A percentile compares a stretch with the other conserved stretches of the same genome.
Evolutionary conservation across 163 green algal genomes (phyloP).

Genomic region (Coccomyxa subellipsoidea): DNA sequence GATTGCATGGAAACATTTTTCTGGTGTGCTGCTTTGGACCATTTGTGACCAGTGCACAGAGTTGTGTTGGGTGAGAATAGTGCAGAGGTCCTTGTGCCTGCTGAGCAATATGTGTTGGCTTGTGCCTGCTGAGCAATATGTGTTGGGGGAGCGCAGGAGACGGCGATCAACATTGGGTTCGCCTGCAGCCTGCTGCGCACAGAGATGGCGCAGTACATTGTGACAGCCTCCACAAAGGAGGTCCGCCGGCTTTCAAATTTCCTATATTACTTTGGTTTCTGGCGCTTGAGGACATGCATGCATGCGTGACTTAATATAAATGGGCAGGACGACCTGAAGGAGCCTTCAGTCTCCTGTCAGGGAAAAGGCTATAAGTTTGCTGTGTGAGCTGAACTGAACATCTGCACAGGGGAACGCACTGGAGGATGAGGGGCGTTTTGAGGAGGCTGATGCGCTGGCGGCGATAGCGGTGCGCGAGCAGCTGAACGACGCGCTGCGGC

Average conservation of each 20-base stretch:
- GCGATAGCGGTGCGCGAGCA: constrained; percentile 35
- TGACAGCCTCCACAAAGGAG: constrained; percentile 35
- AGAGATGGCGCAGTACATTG: constrained; percentile 72
- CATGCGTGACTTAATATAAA: background rate
- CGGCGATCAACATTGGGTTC: constrained; percentile 87
- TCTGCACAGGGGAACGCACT: constrained; percentile 45
- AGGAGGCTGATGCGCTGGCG: constrained; percentile 30
- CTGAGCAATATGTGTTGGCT: no score
- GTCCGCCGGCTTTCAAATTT: background rate
- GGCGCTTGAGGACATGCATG: background rate
- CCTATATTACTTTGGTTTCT: background rate
- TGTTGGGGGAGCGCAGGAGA: constrained; percentile 54
- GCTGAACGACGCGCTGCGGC: constrained; percentile 33
- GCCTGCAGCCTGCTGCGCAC: constrained; percentile 67
- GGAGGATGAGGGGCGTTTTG: constrained; percentile 39
- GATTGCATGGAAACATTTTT: no score
- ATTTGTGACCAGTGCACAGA: no score
- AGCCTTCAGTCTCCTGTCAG: no score
- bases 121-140: background rate
- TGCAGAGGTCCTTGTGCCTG: no score
- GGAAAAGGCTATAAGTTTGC: no score
- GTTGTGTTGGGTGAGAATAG: no score
- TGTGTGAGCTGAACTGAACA: no score
- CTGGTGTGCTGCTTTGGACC: no score
- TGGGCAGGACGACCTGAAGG: no score